A percentile compares a stretch with the other conserved stretches of the same genome.
These are phyloP conservation scores for Lachnellula hyalina DNA, from an alignment of 2,329 filamentous ascomycete genomes.

Conservation along the genomic window DNA sequence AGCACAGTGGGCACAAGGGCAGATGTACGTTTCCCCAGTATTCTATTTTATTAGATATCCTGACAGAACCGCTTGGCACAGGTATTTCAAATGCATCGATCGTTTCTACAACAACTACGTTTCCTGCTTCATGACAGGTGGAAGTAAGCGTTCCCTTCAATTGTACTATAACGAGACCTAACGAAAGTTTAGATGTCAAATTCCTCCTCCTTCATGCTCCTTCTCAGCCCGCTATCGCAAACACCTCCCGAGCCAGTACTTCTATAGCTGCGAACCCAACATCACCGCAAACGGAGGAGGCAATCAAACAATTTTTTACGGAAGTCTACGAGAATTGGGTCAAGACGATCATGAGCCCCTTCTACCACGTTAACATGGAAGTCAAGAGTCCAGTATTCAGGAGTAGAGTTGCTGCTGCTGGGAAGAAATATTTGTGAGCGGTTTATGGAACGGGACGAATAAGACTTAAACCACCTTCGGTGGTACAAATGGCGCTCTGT, in stretches of 20 bases:
- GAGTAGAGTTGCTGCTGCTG: constrained; percentile 74
- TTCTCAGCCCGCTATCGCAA: constrained; percentile 40
- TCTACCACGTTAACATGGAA: constrained; percentile 81
- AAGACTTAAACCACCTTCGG: not conserved
- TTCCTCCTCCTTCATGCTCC: constrained; percentile 94
- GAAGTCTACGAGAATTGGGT: constrained; percentile 97
- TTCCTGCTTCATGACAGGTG: constrained; percentile 88
- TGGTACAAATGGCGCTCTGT: not conserved
- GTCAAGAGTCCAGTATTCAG: constrained; percentile 85
- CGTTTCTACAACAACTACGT: constrained; percentile 95
- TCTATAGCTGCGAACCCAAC: constrained; percentile 79
- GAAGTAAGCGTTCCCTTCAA: constrained; percentile 41
- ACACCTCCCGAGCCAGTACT: constrained; percentile 52
- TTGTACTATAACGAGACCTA: not conserved
- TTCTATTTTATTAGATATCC: constrained; percentile 1
- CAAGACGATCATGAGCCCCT: constrained; percentile 96
- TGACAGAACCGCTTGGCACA: constrained; percentile 32
- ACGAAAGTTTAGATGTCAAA: constrained; percentile 57
- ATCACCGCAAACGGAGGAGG: constrained; percentile 87
- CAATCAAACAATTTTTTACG: constrained; percentile 86
- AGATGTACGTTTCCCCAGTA: constrained; percentile 56
- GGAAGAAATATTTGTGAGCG: constrained; percentile 77
- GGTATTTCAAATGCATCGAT: constrained; percentile 95
- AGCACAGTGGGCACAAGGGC: constrained; percentile 83
- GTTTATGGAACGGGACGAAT: not conserved